Evolutionary conservation across 805 yeast species (phyloP).

Genomic region (Lipomyces chichibuensis): DNA sequence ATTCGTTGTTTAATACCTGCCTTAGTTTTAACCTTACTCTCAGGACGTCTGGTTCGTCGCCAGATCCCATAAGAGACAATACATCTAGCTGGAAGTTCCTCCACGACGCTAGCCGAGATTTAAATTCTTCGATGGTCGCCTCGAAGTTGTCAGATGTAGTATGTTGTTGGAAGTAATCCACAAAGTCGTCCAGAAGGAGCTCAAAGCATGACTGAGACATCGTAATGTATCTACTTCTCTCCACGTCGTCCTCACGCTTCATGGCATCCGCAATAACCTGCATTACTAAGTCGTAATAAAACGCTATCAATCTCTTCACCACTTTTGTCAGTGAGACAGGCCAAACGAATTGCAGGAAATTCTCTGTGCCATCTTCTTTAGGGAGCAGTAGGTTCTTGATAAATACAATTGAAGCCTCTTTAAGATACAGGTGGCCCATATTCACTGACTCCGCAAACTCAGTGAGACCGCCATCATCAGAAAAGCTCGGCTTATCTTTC

Average conservation of each 20-base stretch:
- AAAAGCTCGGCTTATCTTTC: background rate
- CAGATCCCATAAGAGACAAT: conserved; percentile 2
- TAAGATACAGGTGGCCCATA: background rate
- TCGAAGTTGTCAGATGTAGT: conserved; percentile 5
- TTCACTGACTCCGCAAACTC: conserved; percentile 13
- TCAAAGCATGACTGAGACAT: conserved; percentile 34
- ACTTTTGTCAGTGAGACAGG: conserved; percentile 17
- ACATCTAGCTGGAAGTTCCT: conserved; percentile 11
- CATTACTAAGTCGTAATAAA: conserved; percentile 17
- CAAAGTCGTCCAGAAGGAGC: conserved; percentile 32
- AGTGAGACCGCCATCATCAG: conserved; percentile 16
- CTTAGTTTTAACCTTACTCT: conserved; percentile 2
- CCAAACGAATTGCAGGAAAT: conserved; percentile 24
- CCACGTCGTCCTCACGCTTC: background rate
- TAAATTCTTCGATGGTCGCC: background rate
- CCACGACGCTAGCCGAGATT: conserved; percentile 16
- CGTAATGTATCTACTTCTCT: background rate
- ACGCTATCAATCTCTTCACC: conserved; percentile 6
- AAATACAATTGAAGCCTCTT: conserved; percentile 15
- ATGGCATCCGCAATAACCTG: conserved; percentile 7
- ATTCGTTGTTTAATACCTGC: background rate
- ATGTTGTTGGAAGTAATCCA: conserved; percentile 21
- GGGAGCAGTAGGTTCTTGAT: conserved; percentile 20
- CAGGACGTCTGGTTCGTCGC: background rate
- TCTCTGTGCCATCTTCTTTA: conserved; percentile 16